Percentiles rank a stretch among this genome's conserved stretches.
phyloP scores from a whole-genome alignment of 768 basidiomycete genomes.

The Termitomyces sp. region DNA sequence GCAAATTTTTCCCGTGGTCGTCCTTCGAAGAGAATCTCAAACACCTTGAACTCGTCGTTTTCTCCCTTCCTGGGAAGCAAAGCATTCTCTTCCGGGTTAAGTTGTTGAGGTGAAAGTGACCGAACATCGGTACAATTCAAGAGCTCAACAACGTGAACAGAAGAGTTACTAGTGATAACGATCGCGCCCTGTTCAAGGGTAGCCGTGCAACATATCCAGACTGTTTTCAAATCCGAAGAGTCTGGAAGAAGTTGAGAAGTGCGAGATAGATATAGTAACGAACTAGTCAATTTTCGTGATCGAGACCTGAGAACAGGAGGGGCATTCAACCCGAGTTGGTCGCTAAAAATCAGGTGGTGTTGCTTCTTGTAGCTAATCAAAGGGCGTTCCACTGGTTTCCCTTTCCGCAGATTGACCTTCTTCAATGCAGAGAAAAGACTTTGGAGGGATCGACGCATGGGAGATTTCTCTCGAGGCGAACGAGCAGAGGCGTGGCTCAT shows the following conservation, averaged over 20 bases:
- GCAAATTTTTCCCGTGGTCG: constrained; percentile 55
- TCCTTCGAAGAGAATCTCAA: constrained; percentile 60
- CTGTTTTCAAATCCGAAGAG: constrained; percentile 22
- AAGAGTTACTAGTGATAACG: constrained; percentile 39
- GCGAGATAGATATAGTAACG: constrained; percentile 45
- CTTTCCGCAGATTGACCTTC: constrained; percentile 30
- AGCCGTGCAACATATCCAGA: constrained; percentile 45
- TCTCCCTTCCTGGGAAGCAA: constrained; percentile 31
- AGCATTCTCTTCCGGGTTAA: constrained; percentile 37
- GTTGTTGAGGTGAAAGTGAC: constrained; percentile 40
- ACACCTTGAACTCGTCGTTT: constrained; percentile 44
- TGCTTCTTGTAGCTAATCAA: constrained; percentile 16
- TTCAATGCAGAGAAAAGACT: constrained; percentile 60
- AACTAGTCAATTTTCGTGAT: constrained; percentile 21
- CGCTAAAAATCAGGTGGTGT: constrained; percentile 1
- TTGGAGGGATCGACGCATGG: constrained; percentile 57
- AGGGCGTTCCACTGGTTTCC: constrained; percentile 12
- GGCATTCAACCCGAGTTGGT: constrained; percentile 2
- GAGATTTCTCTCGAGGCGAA: constrained; percentile 39
- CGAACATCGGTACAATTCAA: constrained; percentile 56
- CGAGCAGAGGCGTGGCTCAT: constrained; percentile 12
- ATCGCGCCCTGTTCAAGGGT: constrained; percentile 29
- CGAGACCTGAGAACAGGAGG: constrained; percentile 8
- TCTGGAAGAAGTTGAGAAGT: constrained; percentile 10
- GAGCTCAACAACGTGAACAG: constrained; percentile 39